Conservation (phyloP, 805 yeast genomes). For the Candida nonsorbophila region DNA sequence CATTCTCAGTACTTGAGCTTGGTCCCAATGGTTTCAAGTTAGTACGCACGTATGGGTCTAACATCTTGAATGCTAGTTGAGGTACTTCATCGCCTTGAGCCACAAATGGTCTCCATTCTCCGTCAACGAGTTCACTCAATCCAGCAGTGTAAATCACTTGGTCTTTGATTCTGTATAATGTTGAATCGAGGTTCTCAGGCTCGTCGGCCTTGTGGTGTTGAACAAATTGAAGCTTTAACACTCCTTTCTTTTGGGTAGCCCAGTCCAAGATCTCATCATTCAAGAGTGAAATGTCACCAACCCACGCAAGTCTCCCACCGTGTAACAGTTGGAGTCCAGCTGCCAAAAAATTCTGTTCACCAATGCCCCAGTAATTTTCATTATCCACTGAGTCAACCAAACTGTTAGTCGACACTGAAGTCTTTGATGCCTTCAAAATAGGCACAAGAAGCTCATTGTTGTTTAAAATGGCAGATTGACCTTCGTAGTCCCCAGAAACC, state of each 20-base stretch:
- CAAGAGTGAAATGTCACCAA: conserved; percentile 63
- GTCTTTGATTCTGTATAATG: conserved; percentile 71
- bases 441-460: conserved; percentile 72
- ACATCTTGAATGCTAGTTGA: conserved; percentile 82
- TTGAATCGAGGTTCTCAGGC: conserved; percentile 33
- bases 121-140: conserved; percentile 39
- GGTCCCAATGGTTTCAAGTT: conserved; percentile 45
- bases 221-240: conserved; percentile 51
- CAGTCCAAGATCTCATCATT: conserved; percentile 40
- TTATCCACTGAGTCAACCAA: conserved; percentile 34
- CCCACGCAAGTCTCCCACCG: conserved; percentile 77
- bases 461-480: conserved; percentile 65
- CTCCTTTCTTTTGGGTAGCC: conserved; percentile 68
- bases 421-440: conserved; percentile 56
- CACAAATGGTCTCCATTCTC: conserved; percentile 65
- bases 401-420: conserved; percentile 53
- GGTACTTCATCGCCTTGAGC: conserved; percentile 39
- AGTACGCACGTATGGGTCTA: conserved; percentile 92
- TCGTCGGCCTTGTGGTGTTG: conserved; percentile 49
- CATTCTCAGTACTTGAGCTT: conserved; percentile 26
- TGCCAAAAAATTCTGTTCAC: conserved; percentile 69
- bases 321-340: conserved; percentile 76
- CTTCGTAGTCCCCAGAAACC: conserved; percentile 23
- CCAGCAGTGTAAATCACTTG: conserved; percentile 52
- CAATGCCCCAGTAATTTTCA: conserved; percentile 67